Conservation (phyloP, 2,329 filamentous ascomycete species). For the Claviceps sp. region DNA sequence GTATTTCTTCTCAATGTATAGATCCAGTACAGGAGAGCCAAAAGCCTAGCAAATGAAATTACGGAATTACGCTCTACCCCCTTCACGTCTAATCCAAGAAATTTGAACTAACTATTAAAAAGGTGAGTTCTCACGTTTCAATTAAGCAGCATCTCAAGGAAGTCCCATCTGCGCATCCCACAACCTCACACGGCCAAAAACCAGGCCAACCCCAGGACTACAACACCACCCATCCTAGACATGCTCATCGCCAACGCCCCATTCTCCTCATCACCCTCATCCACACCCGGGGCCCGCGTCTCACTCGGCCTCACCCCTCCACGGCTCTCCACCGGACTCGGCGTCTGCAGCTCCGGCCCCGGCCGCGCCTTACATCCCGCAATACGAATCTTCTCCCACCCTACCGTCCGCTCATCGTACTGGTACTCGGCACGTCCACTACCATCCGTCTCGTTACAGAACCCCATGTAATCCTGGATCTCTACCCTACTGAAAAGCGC, state of each 20-base stretch:
- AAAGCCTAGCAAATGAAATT: too few relatives aligned
- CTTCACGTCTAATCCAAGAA: too few relatives aligned
- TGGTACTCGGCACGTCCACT: conserved; percentile 13
- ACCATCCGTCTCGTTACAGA: conserved; percentile 11
- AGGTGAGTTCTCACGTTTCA: too few relatives aligned
- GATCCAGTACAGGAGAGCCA: too few relatives aligned
- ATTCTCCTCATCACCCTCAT: conserved; percentile 2
- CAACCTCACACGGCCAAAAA: conserved; percentile 4
- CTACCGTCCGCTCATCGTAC: conserved; percentile 14
- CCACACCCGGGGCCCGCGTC: not conserved
- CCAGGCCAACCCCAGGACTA: conserved; percentile 7
- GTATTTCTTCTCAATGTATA: too few relatives aligned
- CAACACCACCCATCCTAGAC: conserved; percentile 2
- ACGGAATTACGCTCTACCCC: too few relatives aligned
- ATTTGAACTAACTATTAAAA: too few relatives aligned
- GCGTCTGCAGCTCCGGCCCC: conserved; percentile 3
- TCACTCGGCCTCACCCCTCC: conserved; percentile 1
- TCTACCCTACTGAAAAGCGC: conserved; percentile 15
- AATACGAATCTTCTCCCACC: conserved; percentile 18
- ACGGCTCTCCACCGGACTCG: conserved; percentile 4
- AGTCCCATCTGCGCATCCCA: not conserved
- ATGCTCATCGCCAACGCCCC: conserved; percentile 1
- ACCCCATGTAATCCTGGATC: conserved; percentile 18
- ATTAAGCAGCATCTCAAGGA: too few relatives aligned
- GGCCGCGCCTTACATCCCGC: conserved; percentile 14